Percentiles rank a stretch among this genome's conserved stretches.
Evolutionary conservation across 2,329 filamentous ascomycete species (phyloP).

Genomic region (Neurospora sp.): DNA sequence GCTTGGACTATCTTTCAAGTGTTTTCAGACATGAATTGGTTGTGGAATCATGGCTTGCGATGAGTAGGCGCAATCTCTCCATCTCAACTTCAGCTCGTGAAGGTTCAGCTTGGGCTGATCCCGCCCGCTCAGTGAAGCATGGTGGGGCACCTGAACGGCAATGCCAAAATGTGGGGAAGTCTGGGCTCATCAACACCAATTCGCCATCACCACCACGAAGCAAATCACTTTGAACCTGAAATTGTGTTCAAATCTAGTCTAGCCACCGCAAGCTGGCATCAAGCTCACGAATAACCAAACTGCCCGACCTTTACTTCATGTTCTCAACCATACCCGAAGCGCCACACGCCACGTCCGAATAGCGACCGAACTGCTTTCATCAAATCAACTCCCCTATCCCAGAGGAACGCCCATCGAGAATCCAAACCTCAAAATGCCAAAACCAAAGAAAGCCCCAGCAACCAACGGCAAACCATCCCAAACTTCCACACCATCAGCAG

Average conservation of each 20-base stretch:
- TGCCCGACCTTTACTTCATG: background rate
- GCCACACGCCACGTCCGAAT: background rate
- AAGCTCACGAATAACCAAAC: background rate
- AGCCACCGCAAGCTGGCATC: too few species aligned
- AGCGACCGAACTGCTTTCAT: background rate
- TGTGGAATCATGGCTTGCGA: background rate
- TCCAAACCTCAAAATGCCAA: background rate
- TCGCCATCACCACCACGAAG: background rate
- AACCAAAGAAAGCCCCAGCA: background rate
- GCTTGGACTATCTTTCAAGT: background rate
- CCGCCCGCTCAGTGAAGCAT: background rate
- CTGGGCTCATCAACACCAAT: background rate
- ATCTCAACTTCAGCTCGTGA: background rate
- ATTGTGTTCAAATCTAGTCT: background rate
- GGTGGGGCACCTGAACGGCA: background rate
- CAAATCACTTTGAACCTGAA: background rate
- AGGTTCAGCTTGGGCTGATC: background rate
- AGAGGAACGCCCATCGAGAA: background rate
- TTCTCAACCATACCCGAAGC: background rate
- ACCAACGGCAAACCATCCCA: background rate
- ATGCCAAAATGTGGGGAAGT: background rate
- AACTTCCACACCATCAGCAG: conserved; percentile 1
- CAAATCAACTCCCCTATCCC: background rate
- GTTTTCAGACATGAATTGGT: background rate
- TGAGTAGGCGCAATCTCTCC: background rate